Conservation (phyloP, 192 early-diverging fungal species). For the Dispira parvispora region DNA sequence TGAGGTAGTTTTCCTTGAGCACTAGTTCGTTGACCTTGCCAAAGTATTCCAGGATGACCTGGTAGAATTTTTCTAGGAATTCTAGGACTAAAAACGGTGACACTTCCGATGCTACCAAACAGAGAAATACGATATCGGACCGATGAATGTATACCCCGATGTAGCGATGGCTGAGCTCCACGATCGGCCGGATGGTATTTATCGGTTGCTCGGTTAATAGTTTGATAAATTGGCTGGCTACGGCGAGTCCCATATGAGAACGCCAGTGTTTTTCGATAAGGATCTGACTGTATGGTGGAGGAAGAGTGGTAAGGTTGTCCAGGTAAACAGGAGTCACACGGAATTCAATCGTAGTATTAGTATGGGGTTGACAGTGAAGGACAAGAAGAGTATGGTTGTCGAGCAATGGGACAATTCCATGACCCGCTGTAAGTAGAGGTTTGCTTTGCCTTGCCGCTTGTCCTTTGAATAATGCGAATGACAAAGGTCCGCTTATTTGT, state of each 20-base stretch:
- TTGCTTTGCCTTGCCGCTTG: neutral
- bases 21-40: constrained; percentile 60
- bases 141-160: constrained; percentile 29
- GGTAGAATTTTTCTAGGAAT: constrained; percentile 63
- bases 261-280: constrained; percentile 11
- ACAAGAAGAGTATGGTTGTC: too few relatives aligned
- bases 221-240: constrained; percentile 1
- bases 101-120: constrained; percentile 58
- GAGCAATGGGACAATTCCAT: neutral
- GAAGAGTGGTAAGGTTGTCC: neutral
- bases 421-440: neutral
- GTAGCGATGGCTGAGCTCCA: constrained; percentile 2
- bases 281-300: neutral
- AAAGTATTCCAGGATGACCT: constrained; percentile 71
- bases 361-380: too few relatives aligned
- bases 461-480: neutral
- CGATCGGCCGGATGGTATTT: neutral
- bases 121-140: constrained; percentile 56
- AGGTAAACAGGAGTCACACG: too few relatives aligned
- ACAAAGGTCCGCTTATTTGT: neutral
- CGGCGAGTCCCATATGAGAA: neutral
- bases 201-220: neutral
- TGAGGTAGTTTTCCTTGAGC: constrained; percentile 86
- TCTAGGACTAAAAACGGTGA: constrained; percentile 71
- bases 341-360: too few relatives aligned